Base-by-base conservation (phyloP, 116 monocot species). In the Posidonia oceanica region DNA sequence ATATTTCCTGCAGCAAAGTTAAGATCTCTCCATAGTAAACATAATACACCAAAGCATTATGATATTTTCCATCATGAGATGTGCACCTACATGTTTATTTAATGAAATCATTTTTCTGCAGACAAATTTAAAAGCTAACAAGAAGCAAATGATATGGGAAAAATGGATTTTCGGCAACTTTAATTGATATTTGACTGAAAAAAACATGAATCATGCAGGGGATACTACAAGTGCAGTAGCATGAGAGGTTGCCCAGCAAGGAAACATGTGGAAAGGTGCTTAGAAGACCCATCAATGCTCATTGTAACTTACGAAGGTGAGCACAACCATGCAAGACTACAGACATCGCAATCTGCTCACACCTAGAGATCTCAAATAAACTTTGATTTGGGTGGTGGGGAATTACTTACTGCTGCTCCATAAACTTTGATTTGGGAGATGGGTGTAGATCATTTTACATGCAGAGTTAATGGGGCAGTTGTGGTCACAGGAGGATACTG, bases 141-240 rank as follows among this genome's bases (percentile, higher is more conserved):
- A 29, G 29, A 29, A 29, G 29, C 29, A 29, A 0, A 29, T 29
- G 29, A 29, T 29, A 29, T 29, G 29, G 29, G 29, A 29, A 29
- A 29, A 29, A 29, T 29, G 29, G 29, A 29, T 29, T 29, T 29
- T 29, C 29, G 29, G 12, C 48, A 48, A 48, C 48, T 48, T 48
- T 12, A 48, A 0, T 48, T 7, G 48, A 10, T 48, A 48, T 10
- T 48, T 48, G 11, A 48, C 48, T 10, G 48, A 22, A 60, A 60
- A 60, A 60, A 8, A 15, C 5, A 3, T 23, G 13, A 52, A 39
- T 59, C 72, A 7, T 77, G 66, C 72, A 86, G 82, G 69, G 86
- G 86, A 70, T 85, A 85, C 71, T 85, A 85, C 66, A 85, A 85
- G 63, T 85, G 84, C 21, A 85, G 84, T 72, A 81, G 75, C 73